phyloP scores from a whole-genome alignment of 257 asterid genomes.

The Vinca minor region DNA sequence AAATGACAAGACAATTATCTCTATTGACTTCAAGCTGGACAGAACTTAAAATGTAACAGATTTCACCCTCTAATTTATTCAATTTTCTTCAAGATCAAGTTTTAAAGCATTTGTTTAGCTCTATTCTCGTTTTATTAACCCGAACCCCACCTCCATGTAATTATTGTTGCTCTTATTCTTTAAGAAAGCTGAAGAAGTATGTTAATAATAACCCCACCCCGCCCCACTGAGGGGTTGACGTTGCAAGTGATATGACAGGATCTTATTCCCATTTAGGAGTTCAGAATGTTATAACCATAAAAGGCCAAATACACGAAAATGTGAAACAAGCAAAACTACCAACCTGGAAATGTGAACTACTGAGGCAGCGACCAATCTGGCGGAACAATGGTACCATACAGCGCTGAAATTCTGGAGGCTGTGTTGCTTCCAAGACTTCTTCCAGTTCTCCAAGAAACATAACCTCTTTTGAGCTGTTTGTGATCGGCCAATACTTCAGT shows the following conservation, averaged over 20 bases:
- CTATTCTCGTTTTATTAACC: neutral
- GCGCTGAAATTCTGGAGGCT: slow-evolving; percentile 39
- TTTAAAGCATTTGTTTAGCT: neutral
- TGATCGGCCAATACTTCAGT: slow-evolving; percentile 41
- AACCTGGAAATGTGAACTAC: slow-evolving; percentile 45
- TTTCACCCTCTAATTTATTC: neutral
- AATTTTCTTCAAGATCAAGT: neutral
- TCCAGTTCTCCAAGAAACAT: slow-evolving; percentile 41
- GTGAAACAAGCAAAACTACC: slow-evolving; percentile 2
- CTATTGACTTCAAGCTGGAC: neutral
- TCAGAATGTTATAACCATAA: neutral
- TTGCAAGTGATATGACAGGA: neutral
- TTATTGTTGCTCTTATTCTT: neutral
- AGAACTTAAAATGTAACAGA: neutral
- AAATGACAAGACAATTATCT: neutral
- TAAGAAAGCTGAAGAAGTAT: neutral
- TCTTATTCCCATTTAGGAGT: neutral
- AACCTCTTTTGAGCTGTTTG: slow-evolving; percentile 40
- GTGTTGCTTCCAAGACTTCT: slow-evolving; percentile 41
- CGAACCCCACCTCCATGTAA: neutral
- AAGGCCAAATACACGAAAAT: neutral
- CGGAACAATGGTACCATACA: slow-evolving; percentile 41
- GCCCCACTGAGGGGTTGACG: neutral
- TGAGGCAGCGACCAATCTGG: slow-evolving; percentile 35
- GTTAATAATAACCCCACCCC: neutral